phyloP scores from a whole-genome alignment of 176 grass and related monocot genomes.

The Typha latifolia region DNA sequence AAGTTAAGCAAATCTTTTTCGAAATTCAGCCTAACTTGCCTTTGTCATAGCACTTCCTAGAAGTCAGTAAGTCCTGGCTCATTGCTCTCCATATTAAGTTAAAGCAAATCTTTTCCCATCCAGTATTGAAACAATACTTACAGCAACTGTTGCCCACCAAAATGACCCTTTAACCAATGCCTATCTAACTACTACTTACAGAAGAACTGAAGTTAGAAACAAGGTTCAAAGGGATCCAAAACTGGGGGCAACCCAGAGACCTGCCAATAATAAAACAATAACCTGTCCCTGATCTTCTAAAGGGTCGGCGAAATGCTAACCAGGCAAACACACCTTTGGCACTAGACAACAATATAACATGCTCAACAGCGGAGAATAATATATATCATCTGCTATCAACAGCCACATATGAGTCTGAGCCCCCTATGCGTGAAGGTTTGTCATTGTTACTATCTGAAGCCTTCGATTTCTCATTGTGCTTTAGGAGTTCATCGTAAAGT shows the following conservation, averaged over 20 bases:
- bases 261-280: conserved; percentile 11
- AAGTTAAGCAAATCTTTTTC: too few species aligned
- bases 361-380: not conserved
- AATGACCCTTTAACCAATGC: conserved; percentile 26
- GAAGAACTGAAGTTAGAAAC: conserved; percentile 25
- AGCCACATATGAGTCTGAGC: conserved; percentile 13
- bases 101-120: conserved; percentile 3
- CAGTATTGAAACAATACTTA: conserved; percentile 63
- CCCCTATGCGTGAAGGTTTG: conserved; percentile 23
- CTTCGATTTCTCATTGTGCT: conserved; percentile 15
- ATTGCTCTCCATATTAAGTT: conserved; percentile 9
- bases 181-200: conserved; percentile 24
- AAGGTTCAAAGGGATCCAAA: conserved; percentile 55
- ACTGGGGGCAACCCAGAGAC: conserved; percentile 35
- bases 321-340: too few species aligned
- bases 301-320: too few species aligned
- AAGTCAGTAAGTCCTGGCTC: not conserved
- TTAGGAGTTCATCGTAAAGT: conserved; percentile 57
- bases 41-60: too few species aligned
- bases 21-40: too few species aligned
- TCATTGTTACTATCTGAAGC: conserved; percentile 20
- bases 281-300: not conserved
- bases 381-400: conserved; percentile 22
- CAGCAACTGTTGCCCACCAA: conserved; percentile 57
- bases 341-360: conserved; percentile 16